phyloP scores from a whole-genome alignment of 2,329 filamentous ascomycete genomes.

The Fusarium sp. region DNA sequence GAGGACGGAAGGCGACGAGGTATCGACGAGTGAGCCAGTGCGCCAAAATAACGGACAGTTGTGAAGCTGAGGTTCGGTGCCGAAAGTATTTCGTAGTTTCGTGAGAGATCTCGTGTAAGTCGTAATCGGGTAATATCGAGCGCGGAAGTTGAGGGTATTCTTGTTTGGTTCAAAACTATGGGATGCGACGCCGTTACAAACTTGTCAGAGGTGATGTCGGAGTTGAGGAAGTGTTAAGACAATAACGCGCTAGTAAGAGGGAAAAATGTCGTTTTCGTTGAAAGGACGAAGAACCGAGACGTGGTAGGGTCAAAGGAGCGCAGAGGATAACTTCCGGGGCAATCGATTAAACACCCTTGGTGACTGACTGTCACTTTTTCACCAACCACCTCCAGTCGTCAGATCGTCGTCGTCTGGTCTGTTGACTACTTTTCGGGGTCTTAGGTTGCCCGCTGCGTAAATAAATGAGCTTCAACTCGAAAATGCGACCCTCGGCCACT shows the following conservation, averaged over 20 bases:
- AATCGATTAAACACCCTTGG: constrained; percentile 36
- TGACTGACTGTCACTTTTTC: constrained; percentile 36
- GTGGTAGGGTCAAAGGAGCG: constrained; percentile 28
- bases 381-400: constrained; percentile 42
- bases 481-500: constrained; percentile 10
- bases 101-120: constrained; percentile 37
- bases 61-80: constrained; percentile 23
- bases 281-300: constrained; percentile 26
- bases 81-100: constrained; percentile 5
- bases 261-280: constrained; percentile 2
- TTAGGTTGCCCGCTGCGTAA: constrained; percentile 26
- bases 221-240: constrained; percentile 11
- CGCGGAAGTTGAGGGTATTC: constrained; percentile 14
- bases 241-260: constrained; percentile 4
- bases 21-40: constrained; percentile 30
- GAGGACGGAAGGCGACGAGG: constrained; percentile 23
- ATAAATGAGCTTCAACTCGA: constrained; percentile 34
- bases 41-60: constrained; percentile 17
- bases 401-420: constrained; percentile 32
- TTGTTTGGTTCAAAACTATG: constrained; percentile 19
- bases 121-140: constrained; percentile 25
- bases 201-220: constrained; percentile 7
- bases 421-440: constrained; percentile 12
- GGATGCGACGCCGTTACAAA: constrained; percentile 37
- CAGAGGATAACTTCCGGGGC: constrained; percentile 32